phyloP scores from a whole-genome alignment of 2,329 filamentous ascomycete genomes.

The Emmonsiellopsis sp. region DNA sequence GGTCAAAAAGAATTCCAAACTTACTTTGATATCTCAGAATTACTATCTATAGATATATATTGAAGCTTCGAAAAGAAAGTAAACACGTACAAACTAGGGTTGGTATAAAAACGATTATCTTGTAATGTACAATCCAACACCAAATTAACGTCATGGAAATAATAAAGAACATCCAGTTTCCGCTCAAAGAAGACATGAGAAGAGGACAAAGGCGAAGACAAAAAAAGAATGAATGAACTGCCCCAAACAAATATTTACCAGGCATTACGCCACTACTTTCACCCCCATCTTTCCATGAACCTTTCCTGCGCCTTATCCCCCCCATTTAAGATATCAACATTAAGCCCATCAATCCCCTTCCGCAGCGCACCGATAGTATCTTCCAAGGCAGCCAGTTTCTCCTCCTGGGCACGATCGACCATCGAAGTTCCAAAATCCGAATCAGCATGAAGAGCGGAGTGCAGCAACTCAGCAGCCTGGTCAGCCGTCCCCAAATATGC shows the following conservation, averaged over 20 bases:
- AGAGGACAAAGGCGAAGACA: too few relatives aligned
- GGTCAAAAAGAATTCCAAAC: not conserved
- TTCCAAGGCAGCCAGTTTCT: constrained; percentile 22
- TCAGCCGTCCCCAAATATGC: constrained; percentile 23
- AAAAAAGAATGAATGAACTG: too few relatives aligned
- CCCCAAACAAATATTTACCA: too few relatives aligned
- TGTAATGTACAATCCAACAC: too few relatives aligned
- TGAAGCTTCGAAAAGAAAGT: too few relatives aligned
- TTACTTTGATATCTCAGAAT: too few relatives aligned
- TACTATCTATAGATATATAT: too few relatives aligned
- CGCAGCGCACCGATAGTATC: constrained; percentile 22
- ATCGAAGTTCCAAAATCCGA: constrained; percentile 22
- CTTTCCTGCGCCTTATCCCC: constrained; percentile 21
- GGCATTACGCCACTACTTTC: not conserved
- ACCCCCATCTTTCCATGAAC: constrained; percentile 26
- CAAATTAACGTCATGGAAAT: too few relatives aligned
- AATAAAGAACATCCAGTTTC: too few relatives aligned
- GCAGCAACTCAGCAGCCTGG: constrained; percentile 24
- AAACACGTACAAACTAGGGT: too few relatives aligned
- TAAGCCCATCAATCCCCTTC: constrained; percentile 24
- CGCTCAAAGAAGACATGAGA: too few relatives aligned
- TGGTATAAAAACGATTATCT: too few relatives aligned
- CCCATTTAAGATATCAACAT: constrained; percentile 24
- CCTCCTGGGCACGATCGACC: constrained; percentile 19
- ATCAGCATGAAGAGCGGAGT: constrained; percentile 22